Percentiles rank a stretch among this genome's conserved stretches.
phyloP scores from a whole-genome alignment of 73 alveolate genomes.

The Uronychia binucleata region DNA sequence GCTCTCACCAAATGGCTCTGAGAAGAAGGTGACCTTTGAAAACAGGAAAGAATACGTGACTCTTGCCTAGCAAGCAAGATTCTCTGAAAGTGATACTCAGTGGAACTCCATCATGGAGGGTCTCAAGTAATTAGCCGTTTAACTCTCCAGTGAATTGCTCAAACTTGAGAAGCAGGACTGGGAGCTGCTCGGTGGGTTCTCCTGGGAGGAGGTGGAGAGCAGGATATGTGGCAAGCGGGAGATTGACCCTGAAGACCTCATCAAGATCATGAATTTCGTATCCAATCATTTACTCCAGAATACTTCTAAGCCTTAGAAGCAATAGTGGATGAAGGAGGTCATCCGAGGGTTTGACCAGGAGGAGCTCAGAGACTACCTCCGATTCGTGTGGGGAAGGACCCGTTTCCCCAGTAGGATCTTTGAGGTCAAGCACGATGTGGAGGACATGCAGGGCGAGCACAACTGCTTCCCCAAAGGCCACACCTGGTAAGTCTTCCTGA shows the following conservation, averaged over 20 bases:
- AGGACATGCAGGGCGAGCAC: conserved; percentile 30
- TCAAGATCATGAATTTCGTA: background rate
- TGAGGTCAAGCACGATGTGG: conserved; percentile 49
- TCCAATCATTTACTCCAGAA: background rate
- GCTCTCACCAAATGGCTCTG: conserved; percentile 30
- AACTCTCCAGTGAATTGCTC: background rate
- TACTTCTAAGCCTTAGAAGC: background rate
- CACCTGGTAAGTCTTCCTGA: conserved; percentile 31
- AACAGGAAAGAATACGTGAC: conserved; percentile 49
- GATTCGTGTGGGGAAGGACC: conserved; percentile 66
- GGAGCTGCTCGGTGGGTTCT: background rate
- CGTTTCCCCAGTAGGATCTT: conserved; percentile 67
- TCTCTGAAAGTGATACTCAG: conserved; percentile 60
- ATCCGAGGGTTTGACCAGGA: background rate
- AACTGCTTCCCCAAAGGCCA: conserved; percentile 65
- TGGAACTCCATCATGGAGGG: conserved; percentile 7
- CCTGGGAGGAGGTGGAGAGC: background rate
- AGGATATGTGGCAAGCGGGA: background rate
- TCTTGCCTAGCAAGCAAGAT: conserved; percentile 52
- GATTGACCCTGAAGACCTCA: background rate
- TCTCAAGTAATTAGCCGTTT: background rate
- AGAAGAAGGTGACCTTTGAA: conserved; percentile 52
- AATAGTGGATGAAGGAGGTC: conserved; percentile 11
- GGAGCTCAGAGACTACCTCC: conserved; percentile 19
- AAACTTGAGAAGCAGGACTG: background rate